Percentiles rank a stretch among this genome's conserved stretches.
Evolutionary conservation across 2,329 filamentous ascomycete genomes (phyloP).

Genomic region (Calonectria naviculata): DNA sequence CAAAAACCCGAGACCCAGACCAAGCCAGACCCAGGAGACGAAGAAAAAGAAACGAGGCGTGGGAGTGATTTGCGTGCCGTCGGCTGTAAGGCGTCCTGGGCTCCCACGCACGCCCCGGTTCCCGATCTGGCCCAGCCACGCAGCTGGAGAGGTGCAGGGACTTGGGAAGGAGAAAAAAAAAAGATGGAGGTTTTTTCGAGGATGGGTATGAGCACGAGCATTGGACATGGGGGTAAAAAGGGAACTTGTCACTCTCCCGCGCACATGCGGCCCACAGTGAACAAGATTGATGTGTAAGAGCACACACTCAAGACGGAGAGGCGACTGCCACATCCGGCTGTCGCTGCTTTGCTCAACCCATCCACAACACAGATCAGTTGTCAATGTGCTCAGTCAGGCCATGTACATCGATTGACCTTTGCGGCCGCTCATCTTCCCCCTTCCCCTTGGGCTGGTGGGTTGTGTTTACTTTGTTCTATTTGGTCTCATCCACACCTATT

Average conservation of each 20-base stretch:
- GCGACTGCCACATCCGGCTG: conserved; percentile 12
- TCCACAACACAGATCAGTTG: conserved; percentile 4
- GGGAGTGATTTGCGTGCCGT: conserved; percentile 38
- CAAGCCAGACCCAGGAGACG: conserved; percentile 20
- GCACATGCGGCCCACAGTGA: not conserved
- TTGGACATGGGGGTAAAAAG: not conserved
- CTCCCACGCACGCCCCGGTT: conserved; percentile 34
- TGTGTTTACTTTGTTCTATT: conserved; percentile 1
- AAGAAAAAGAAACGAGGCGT: conserved; percentile 19
- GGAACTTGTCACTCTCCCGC: conserved; percentile 17
- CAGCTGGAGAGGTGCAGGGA: conserved; percentile 34
- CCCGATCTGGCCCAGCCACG: conserved; percentile 43
- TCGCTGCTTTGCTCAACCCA: conserved; percentile 6
- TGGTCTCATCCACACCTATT: conserved; percentile 1
- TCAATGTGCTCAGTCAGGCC: conserved; percentile 9
- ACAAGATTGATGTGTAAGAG: conserved; percentile 1
- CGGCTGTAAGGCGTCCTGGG: conserved; percentile 21
- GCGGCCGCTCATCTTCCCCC: not conserved
- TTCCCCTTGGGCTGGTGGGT: conserved; percentile 4
- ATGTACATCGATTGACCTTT: not conserved
- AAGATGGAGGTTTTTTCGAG: not conserved
- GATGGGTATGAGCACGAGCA: not conserved
- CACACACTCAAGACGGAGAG: not conserved
- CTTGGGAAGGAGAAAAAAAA: conserved; percentile 33
- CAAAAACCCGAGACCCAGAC: not conserved